phyloP scores from a whole-genome alignment of 495 filamentous ascomycete genomes.

The Cercophora samala region DNA sequence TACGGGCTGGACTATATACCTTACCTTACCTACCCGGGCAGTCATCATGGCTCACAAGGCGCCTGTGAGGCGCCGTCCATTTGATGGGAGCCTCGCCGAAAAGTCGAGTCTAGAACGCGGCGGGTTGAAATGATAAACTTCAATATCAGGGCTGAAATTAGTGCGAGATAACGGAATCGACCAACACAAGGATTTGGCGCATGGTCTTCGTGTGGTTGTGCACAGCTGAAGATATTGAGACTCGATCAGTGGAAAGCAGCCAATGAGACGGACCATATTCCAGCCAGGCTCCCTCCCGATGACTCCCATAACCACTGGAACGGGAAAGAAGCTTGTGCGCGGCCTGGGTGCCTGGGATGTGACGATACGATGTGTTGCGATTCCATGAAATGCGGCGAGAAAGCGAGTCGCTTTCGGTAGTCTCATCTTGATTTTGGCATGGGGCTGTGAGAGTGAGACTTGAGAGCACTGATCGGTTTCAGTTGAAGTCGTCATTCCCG shows the following conservation, averaged over 20 bases:
- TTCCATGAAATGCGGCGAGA: neutral
- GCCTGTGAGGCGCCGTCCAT: neutral
- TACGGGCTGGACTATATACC: neutral
- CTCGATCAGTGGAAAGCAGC: no score
- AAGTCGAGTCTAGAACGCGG: neutral
- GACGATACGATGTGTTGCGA: neutral
- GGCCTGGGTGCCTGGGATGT: no score
- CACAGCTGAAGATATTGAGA: neutral
- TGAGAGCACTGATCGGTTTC: no score
- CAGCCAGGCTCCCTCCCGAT: neutral
- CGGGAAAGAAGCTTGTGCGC: neutral
- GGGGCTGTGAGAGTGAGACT: neutral
- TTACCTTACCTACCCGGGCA: neutral
- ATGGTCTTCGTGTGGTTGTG: neutral
- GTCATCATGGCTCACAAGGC: neutral
- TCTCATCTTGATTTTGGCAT: neutral
- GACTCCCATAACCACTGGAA: neutral
- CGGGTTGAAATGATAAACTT: neutral
- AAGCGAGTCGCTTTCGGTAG: neutral
- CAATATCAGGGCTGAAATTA: neutral
- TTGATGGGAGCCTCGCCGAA: neutral
- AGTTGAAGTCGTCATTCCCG: no score
- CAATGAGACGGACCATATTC: neutral
- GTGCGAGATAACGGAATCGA: neutral
- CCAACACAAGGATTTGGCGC: neutral